Percentiles rank a stretch among this genome's conserved stretches.
Evolutionary conservation across 768 basidiomycete species (phyloP).

Genomic region (Trametes cubensis): DNA sequence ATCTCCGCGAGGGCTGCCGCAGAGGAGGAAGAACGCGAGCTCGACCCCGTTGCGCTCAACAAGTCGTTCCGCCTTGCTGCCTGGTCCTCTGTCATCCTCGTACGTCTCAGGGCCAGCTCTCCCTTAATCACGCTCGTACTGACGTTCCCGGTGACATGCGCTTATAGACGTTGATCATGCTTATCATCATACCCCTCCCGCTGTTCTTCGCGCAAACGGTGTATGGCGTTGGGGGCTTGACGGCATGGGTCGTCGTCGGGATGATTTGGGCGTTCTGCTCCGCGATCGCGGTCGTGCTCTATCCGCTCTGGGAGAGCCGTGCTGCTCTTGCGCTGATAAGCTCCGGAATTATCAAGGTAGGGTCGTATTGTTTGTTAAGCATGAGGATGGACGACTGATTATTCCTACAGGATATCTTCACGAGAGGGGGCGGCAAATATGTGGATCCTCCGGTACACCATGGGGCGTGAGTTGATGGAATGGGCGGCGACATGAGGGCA

Average conservation of each 20-base stretch:
- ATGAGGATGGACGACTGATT: neutral
- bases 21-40: constrained; percentile 51
- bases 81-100: constrained; percentile 68
- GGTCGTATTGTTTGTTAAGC: neutral
- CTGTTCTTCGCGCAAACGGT: constrained; percentile 82
- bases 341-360: constrained; percentile 66
- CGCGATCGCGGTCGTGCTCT: constrained; percentile 73
- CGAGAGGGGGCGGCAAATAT: constrained; percentile 45
- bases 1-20: constrained; percentile 37
- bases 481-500: too few relatives aligned
- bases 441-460: constrained; percentile 14
- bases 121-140: neutral
- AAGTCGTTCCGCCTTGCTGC: constrained; percentile 84
- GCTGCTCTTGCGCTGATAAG: constrained; percentile 60
- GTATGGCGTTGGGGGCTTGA: constrained; percentile 63
- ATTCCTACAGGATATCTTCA: constrained; percentile 43
- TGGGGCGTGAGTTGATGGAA: neutral
- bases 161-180: constrained; percentile 57
- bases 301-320: constrained; percentile 86
- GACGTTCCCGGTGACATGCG: neutral
- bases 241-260: constrained; percentile 80
- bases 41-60: constrained; percentile 64
- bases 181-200: constrained; percentile 81
- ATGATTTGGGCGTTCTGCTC: constrained; percentile 86
- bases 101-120: constrained; percentile 38